Evolutionary conservation across 1,284 basidiomycete species (phyloP).

Genomic region (Butyriboletus appendiculatus): DNA sequence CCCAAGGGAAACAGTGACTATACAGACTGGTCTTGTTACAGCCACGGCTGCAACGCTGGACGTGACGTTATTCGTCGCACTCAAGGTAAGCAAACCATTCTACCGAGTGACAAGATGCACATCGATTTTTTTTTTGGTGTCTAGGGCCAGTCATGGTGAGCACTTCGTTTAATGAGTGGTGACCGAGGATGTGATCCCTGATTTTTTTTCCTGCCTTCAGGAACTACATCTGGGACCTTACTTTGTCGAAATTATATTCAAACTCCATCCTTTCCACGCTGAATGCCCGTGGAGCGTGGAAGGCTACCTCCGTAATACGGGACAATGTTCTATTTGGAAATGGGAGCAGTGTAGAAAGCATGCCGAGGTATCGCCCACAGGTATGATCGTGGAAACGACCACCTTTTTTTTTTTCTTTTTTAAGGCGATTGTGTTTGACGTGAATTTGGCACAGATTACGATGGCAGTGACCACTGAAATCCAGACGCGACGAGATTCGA

Average conservation of each 20-base stretch:
- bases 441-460: slow-evolving; percentile 3
- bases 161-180: not conserved
- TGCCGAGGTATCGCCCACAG: not conserved
- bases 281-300: slow-evolving; percentile 43
- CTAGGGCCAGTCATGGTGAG: slow-evolving; percentile 8
- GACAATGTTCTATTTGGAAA: slow-evolving; percentile 18
- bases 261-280: slow-evolving; percentile 58
- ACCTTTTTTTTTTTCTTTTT: not conserved
- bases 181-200: not conserved
- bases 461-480: not conserved
- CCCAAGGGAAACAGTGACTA: slow-evolving; percentile 8
- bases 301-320: not conserved
- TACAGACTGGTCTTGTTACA: slow-evolving; percentile 25
- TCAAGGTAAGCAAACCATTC: slow-evolving; percentile 7
- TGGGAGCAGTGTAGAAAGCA: not conserved
- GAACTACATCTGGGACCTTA: slow-evolving; percentile 54
- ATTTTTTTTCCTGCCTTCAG: slow-evolving; percentile 24
- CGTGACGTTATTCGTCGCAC: slow-evolving; percentile 9
- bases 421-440: not conserved
- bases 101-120: not conserved
- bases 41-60: slow-evolving; percentile 16
- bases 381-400: not conserved
- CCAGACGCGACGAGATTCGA: not conserved
- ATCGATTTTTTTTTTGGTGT: not conserved
- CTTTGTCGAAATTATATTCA: slow-evolving; percentile 55